Conservation (phyloP, 768 basidiomycete species). For the Cubamyces sp. region DNA sequence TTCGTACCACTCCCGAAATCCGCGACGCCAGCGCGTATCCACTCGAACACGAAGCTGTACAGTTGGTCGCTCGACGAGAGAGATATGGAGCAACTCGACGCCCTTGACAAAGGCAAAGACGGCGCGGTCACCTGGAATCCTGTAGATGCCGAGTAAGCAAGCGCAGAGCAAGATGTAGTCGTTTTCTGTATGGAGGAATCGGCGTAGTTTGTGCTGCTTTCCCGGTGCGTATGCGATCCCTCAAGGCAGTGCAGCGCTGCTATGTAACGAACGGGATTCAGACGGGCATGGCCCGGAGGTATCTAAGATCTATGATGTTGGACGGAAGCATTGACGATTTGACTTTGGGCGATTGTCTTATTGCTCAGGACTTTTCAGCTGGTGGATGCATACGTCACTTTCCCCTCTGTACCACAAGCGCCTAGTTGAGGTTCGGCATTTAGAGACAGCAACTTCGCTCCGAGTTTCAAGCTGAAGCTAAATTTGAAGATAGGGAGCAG, state of each 20-base stretch:
- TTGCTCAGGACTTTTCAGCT: too few species aligned
- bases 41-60: conserved; percentile 48
- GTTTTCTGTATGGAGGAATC: not conserved
- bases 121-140: conserved; percentile 57
- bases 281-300: not conserved
- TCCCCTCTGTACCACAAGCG: too few species aligned
- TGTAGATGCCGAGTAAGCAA: conserved; percentile 34
- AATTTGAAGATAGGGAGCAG: not conserved
- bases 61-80: conserved; percentile 47
- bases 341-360: too few species aligned
- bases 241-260: not conserved
- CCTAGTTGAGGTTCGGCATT: too few species aligned
- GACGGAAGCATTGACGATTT: too few species aligned
- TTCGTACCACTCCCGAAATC: conserved; percentile 56
- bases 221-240: too few species aligned
- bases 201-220: not conserved
- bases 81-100: conserved; percentile 49
- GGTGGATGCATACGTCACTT: too few species aligned
- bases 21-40: conserved; percentile 46
- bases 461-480: not conserved
- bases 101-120: conserved; percentile 47
- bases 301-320: too few species aligned
- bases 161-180: not conserved
- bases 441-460: not conserved
- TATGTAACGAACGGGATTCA: not conserved